These are phyloP conservation scores for Arabidopsis thaliana DNA, from an alignment of 345 rosid genomes.

Conservation along the genomic window TAIR10.1 NC_003074.8:3282501-3283000, in stretches of 20 bases:
- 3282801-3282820: conserved; percentile 35
- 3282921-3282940: conserved; percentile 12
- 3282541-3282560: conserved; percentile 30
- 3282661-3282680: conserved; percentile 1
- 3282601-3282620: conserved; percentile 35
- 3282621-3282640: conserved; percentile 28
- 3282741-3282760: conserved; percentile 19
- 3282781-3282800: conserved; percentile 28
- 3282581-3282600: conserved; percentile 38
- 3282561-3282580: conserved; percentile 31
- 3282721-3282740: background rate
- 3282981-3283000: conserved; percentile 43
- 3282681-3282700: conserved; percentile 3
- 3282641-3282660: conserved; percentile 17
- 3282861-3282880: conserved; percentile 26
- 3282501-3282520: conserved; percentile 12
- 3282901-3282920: background rate
- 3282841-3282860: conserved; percentile 35
- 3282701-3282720: background rate
- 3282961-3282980: conserved; percentile 39
- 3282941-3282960: conserved; percentile 24
- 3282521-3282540: background rate
- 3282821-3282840: conserved; percentile 44
- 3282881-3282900: conserved; percentile 18
- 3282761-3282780: conserved; percentile 36